Evolutionary conservation across 805 yeast species (phyloP).

Genomic region (Starmera pachycereana): DNA sequence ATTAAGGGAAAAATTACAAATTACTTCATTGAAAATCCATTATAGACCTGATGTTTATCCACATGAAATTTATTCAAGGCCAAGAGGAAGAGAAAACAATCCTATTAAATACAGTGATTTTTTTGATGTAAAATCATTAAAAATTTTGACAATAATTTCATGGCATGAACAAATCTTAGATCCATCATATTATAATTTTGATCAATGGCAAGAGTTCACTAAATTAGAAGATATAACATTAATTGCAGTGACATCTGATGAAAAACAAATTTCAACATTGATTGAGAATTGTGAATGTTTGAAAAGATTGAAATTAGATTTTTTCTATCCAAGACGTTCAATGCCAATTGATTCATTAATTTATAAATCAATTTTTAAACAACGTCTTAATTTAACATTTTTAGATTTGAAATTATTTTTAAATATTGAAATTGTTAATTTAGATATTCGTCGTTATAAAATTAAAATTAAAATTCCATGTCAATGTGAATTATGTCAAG

Average conservation of each 20-base stretch:
- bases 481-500: conserved; percentile 12
- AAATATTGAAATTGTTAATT: conserved; percentile 7
- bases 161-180: conserved; percentile 28
- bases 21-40: conserved; percentile 28
- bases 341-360: conserved; percentile 24
- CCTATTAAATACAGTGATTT: conserved; percentile 22
- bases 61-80: conserved; percentile 16
- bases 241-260: conserved; percentile 25
- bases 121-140: conserved; percentile 24
- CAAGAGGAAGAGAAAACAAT: conserved; percentile 4
- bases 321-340: conserved; percentile 23
- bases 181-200: conserved; percentile 25
- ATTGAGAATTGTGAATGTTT: conserved; percentile 21
- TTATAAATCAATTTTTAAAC: conserved; percentile 23
- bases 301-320: conserved; percentile 30
- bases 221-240: conserved; percentile 28
- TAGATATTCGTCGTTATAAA: conserved; percentile 10
- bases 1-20: conserved; percentile 19
- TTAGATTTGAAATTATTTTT: conserved; percentile 25
- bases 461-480: conserved; percentile 10
- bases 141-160: conserved; percentile 29
- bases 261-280: conserved; percentile 21
- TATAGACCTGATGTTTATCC: conserved; percentile 31
- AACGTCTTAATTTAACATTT: conserved; percentile 25
- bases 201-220: conserved; percentile 26